A percentile compares a stretch with the other conserved stretches of the same genome.
phyloP scores from a whole-genome alignment of 2,329 filamentous ascomycete genomes.

The Fusarium sp. region DNA sequence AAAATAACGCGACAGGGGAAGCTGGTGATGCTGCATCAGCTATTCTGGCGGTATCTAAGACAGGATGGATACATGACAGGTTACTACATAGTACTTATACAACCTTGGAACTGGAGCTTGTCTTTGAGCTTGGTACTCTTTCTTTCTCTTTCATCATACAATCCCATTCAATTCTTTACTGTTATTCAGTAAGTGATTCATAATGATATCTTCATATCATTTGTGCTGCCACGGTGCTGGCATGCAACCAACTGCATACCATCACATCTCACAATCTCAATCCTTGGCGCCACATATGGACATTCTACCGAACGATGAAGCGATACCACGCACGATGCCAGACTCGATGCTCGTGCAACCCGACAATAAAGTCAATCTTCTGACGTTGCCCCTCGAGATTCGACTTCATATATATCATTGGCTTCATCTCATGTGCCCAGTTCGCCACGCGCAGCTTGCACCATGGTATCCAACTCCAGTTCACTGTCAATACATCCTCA shows the following conservation, averaged over 20 bases:
- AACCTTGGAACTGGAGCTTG: constrained; percentile 9
- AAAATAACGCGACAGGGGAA: constrained; percentile 16
- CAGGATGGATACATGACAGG: background rate
- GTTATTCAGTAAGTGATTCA: background rate
- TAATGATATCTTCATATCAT: constrained; percentile 31
- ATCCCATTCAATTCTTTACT: background rate
- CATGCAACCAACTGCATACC: constrained; percentile 6
- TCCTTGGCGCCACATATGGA: constrained; percentile 17
- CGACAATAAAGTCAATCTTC: constrained; percentile 22
- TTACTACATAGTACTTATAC: constrained; percentile 29
- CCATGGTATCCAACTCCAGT: constrained; percentile 54
- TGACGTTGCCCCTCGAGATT: constrained; percentile 58
- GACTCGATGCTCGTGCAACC: background rate
- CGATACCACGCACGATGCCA: constrained; percentile 13
- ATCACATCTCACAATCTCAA: background rate
- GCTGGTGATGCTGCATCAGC: background rate
- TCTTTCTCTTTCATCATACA: background rate
- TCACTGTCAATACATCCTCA: constrained; percentile 49
- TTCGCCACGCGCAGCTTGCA: constrained; percentile 53
- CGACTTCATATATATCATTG: constrained; percentile 60
- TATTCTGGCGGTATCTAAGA: constrained; percentile 16
- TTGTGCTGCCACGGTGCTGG: constrained; percentile 27
- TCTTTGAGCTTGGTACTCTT: background rate
- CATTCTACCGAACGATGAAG: constrained; percentile 12
- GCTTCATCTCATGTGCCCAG: constrained; percentile 53